A percentile compares a stretch with the other conserved stretches of the same genome.
Evolutionary conservation across 352 stramenopile genomes (phyloP).

Genomic region (Phytophthora multivora): DNA sequence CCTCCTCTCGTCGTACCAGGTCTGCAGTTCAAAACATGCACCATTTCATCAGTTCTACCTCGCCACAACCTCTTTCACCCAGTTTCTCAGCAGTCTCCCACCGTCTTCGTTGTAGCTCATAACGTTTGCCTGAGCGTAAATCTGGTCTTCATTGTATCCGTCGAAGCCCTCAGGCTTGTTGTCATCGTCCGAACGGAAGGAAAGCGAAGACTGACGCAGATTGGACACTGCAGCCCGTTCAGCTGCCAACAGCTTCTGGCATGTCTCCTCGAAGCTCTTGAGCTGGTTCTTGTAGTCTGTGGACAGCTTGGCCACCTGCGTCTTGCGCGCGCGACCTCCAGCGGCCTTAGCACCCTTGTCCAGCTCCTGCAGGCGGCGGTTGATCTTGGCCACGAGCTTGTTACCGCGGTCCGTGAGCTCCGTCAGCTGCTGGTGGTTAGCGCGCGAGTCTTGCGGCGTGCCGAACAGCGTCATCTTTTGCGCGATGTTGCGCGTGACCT

Average conservation of each 20-base stretch:
- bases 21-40: slow-evolving; percentile 36
- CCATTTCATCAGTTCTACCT: slow-evolving; percentile 4
- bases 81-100: slow-evolving; percentile 18
- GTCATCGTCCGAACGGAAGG: slow-evolving; percentile 50
- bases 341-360: slow-evolving; percentile 37
- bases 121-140: slow-evolving; percentile 69
- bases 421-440: slow-evolving; percentile 67
- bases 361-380: slow-evolving; percentile 57
- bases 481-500: slow-evolving; percentile 57
- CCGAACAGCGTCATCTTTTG: slow-evolving; percentile 72
- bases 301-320: slow-evolving; percentile 60
- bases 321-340: slow-evolving; percentile 46
- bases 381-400: slow-evolving; percentile 63
- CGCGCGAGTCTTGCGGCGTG: slow-evolving; percentile 56
- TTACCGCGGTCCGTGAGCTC: slow-evolving; percentile 66
- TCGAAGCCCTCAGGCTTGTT: slow-evolving; percentile 42
- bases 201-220: slow-evolving; percentile 55
- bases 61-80: background rate
- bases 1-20: slow-evolving; percentile 61
- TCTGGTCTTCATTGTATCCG: slow-evolving; percentile 72
- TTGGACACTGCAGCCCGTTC: slow-evolving; percentile 54
- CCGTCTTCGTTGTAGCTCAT: slow-evolving; percentile 68
- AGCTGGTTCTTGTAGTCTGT: slow-evolving; percentile 70
- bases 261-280: slow-evolving; percentile 63
- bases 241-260: slow-evolving; percentile 47